Conservation (phyloP, 371 early-diverging fungal genomes). For the Mortierella sp. region DNA sequence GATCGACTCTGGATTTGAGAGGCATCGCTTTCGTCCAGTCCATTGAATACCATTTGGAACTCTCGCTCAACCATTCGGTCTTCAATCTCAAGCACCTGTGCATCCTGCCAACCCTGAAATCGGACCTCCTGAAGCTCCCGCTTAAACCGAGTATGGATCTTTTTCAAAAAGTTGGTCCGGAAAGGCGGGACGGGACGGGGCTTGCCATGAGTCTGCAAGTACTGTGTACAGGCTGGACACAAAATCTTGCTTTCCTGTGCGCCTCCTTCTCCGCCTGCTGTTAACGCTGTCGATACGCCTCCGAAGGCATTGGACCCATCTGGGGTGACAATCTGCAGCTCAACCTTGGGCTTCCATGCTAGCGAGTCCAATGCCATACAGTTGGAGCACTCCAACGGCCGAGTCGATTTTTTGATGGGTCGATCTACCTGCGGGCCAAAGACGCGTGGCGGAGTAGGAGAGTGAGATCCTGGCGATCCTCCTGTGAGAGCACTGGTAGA, state of each 20-base stretch:
- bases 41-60: constrained; percentile 53
- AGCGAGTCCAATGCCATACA: constrained; percentile 53
- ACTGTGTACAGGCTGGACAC: constrained; percentile 45
- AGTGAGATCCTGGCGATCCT: constrained; percentile 37
- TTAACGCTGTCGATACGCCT: neutral
- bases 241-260: constrained; percentile 28
- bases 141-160: constrained; percentile 52
- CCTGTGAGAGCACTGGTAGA: neutral
- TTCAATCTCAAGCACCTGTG: constrained; percentile 53
- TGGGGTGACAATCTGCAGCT: constrained; percentile 3
- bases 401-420: constrained; percentile 43
- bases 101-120: constrained; percentile 58
- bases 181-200: constrained; percentile 45
- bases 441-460: constrained; percentile 50
- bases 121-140: constrained; percentile 54
- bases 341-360: constrained; percentile 31
- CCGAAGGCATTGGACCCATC: neutral
- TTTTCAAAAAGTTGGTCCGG: constrained; percentile 50
- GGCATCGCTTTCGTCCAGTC: constrained; percentile 39
- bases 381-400: constrained; percentile 50
- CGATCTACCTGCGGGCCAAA: constrained; percentile 53
- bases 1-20: constrained; percentile 13
- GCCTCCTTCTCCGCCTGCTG: neutral
- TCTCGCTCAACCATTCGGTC: constrained; percentile 52
- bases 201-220: constrained; percentile 40